phyloP scores from a whole-genome alignment of 164 flowering plant genomes.

The Protea cynaroides region DNA sequence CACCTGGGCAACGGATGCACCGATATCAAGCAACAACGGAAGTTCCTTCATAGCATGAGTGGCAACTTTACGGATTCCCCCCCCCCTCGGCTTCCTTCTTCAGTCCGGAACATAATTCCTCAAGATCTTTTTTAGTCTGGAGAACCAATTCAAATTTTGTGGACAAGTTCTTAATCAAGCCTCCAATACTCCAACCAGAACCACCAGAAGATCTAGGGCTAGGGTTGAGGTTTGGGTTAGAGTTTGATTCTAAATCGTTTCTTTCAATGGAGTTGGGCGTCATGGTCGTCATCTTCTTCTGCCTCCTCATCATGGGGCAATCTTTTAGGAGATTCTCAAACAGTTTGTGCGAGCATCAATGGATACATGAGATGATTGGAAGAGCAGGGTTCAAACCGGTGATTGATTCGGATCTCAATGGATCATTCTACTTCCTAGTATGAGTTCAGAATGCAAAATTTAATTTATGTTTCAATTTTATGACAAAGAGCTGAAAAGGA shows the following conservation, averaged over 20 bases:
- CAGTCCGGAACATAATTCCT: constrained; percentile 60
- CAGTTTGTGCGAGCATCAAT: too few relatives aligned
- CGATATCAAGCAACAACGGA: constrained; percentile 33
- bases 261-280: background rate
- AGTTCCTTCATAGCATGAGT: constrained; percentile 41
- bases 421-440: too few relatives aligned
- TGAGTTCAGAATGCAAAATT: too few relatives aligned
- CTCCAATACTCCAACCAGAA: constrained; percentile 52
- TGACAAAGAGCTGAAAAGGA: too few relatives aligned
- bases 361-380: too few relatives aligned
- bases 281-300: background rate
- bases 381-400: too few relatives aligned
- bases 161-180: constrained; percentile 51
- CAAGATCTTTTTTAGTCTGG: constrained; percentile 41
- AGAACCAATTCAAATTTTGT: constrained; percentile 65
- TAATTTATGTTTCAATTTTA: too few relatives aligned
- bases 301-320: background rate
- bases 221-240: constrained; percentile 11
- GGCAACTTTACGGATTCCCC: constrained; percentile 34
- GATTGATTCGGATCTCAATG: too few relatives aligned
- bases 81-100: constrained; percentile 42
- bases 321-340: background rate
- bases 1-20: constrained; percentile 37
- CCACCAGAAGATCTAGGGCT: constrained; percentile 14
- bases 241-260: background rate